These are phyloP conservation scores for Zymoseptoria ardabiliae DNA, from an alignment of 2,329 filamentous ascomycete genomes.

Conservation along the genomic window DNA sequence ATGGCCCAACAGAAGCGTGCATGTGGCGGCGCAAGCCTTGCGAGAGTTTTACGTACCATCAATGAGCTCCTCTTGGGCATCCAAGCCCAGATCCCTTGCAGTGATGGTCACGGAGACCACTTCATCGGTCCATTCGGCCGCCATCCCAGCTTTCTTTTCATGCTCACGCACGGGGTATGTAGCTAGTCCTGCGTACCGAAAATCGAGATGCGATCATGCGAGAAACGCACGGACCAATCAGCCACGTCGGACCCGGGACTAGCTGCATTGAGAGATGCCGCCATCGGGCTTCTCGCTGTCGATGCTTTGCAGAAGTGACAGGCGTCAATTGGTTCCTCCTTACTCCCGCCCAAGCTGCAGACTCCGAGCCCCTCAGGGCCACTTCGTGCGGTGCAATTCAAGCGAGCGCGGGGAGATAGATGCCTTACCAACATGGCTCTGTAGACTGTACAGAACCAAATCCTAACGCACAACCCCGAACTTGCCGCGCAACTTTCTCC, in stretches of 20 bases:
- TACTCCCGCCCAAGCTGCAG: no score
- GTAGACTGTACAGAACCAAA: no score
- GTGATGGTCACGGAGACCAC: neutral
- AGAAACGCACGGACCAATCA: neutral
- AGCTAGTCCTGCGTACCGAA: neutral
- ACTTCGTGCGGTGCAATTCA: no score
- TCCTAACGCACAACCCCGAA: no score
- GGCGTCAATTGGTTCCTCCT: no score
- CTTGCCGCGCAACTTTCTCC: no score
- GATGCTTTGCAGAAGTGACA: neutral
- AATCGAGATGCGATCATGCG: neutral
- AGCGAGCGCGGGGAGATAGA: no score
- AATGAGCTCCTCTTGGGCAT: conserved; percentile 24
- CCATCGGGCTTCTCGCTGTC: neutral
- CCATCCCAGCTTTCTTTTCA: neutral
- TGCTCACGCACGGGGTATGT: neutral
- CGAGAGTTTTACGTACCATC: conserved; percentile 21
- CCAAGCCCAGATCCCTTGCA: conserved; percentile 8
- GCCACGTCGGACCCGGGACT: neutral
- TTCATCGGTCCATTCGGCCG: neutral
- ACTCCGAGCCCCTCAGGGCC: no score
- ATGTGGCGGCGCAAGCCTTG: neutral
- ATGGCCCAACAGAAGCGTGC: neutral
- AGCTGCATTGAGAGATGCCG: neutral
- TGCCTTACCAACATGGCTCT: no score